A percentile compares a stretch with the other conserved stretches of the same genome.
phyloP scores from a whole-genome alignment of 306 rosid species.

The Hippophae tibetana region DNA sequence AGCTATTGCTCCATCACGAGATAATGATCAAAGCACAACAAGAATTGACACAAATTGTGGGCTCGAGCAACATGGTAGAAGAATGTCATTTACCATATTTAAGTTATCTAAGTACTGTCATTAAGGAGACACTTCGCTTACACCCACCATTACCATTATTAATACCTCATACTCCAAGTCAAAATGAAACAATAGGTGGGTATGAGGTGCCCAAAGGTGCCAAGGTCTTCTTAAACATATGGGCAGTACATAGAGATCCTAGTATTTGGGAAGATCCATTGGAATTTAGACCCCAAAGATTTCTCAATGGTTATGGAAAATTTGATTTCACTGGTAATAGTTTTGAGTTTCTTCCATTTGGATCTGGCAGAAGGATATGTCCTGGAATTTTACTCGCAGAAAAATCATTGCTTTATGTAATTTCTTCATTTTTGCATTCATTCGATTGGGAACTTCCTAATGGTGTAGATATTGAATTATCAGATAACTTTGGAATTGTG shows the following conservation, averaged over 20 bases:
- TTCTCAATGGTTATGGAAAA: not conserved
- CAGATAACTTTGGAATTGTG: too few relatives aligned
- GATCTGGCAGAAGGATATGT: slow-evolving; percentile 22
- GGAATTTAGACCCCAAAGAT: slow-evolving; percentile 20
- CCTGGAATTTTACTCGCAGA: slow-evolving; percentile 20
- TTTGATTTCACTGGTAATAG: slow-evolving; percentile 14
- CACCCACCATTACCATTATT: slow-evolving; percentile 10
- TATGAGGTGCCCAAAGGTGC: slow-evolving; percentile 5
- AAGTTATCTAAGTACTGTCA: slow-evolving; percentile 1
- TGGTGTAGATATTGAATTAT: not conserved
- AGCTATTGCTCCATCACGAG: slow-evolving; percentile 16
- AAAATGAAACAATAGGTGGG: not conserved
- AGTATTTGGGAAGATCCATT: slow-evolving; percentile 15
- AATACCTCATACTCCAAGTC: not conserved
- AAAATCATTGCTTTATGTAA: not conserved
- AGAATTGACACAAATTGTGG: slow-evolving; percentile 18
- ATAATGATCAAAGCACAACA: slow-evolving; percentile 12
- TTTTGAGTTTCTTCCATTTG: slow-evolving; percentile 21
- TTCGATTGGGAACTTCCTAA: slow-evolving; percentile 21
- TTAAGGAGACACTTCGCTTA: slow-evolving; percentile 1
- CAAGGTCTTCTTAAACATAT: slow-evolving; percentile 14
- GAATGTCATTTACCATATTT: slow-evolving; percentile 14
- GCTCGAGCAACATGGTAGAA: slow-evolving; percentile 22
- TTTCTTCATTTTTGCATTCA: slow-evolving; percentile 16
- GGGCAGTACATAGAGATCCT: slow-evolving; percentile 26